Evolutionary conservation across 495 filamentous ascomycete genomes (phyloP).

Genomic region (Collariella sp.): DNA sequence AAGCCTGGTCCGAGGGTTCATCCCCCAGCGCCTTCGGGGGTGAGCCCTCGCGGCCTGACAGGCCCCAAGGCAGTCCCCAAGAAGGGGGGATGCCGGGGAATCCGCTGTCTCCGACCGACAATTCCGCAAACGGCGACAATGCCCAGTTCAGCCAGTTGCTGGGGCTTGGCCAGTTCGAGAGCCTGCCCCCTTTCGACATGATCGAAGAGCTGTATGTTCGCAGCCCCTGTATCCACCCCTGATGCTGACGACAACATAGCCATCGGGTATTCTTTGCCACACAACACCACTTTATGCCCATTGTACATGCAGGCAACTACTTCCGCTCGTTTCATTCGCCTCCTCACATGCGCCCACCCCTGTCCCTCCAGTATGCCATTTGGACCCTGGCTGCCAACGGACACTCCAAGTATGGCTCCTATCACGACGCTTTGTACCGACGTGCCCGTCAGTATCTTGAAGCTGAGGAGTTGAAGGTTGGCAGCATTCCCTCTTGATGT

Average conservation of each 20-base stretch:
- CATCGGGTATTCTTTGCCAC: slow-evolving; percentile 34
- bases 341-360: slow-evolving; percentile 39
- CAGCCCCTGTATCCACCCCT: not conserved
- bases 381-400: slow-evolving; percentile 36
- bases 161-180: slow-evolving; percentile 35
- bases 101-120: not conserved
- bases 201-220: slow-evolving; percentile 41
- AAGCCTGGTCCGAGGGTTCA: not conserved
- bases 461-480: slow-evolving; percentile 40
- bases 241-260: slow-evolving; percentile 18
- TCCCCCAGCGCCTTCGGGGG: not conserved
- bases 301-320: slow-evolving; percentile 36
- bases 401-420: slow-evolving; percentile 31
- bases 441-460: slow-evolving; percentile 44
- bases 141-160: slow-evolving; percentile 24
- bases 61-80: not conserved
- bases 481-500: not conserved
- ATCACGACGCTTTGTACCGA: slow-evolving; percentile 38
- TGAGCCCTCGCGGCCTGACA: not conserved
- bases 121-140: not conserved
- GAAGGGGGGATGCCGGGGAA: not conserved
- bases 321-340: slow-evolving; percentile 34
- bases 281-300: slow-evolving; percentile 31
- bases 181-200: slow-evolving; percentile 36
- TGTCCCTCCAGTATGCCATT: slow-evolving; percentile 43